phyloP scores from a whole-genome alignment of 768 basidiomycete species.

The Nidularia pulvinata region DNA sequence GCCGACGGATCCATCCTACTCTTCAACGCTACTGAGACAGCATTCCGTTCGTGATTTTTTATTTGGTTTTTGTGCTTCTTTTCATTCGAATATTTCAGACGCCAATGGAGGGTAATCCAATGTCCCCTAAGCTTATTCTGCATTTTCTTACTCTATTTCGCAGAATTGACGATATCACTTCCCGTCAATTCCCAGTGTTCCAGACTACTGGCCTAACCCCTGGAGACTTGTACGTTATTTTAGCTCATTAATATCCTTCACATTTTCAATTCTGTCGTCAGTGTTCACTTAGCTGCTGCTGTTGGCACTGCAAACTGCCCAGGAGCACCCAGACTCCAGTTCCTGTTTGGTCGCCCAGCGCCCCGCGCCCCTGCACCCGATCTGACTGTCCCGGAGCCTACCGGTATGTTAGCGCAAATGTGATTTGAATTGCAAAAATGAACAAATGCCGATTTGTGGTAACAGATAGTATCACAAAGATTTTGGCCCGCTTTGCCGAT shows the following conservation, averaged over 20 bases:
- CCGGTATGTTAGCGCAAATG: slow-evolving; percentile 2
- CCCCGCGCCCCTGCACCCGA: slow-evolving; percentile 15
- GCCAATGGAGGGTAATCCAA: slow-evolving; percentile 13
- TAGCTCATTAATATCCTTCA: neutral
- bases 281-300: slow-evolving; percentile 18
- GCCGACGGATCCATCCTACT: slow-evolving; percentile 25
- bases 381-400: slow-evolving; percentile 15
- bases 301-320: slow-evolving; percentile 30
- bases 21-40: slow-evolving; percentile 17
- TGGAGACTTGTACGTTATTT: slow-evolving; percentile 15
- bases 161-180: slow-evolving; percentile 13
- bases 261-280: neutral
- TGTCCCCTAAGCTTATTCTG: slow-evolving; percentile 10
- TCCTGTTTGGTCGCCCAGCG: slow-evolving; percentile 23
- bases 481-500: slow-evolving; percentile 20
- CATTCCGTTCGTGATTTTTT: slow-evolving; percentile 13
- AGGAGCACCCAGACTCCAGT: slow-evolving; percentile 27
- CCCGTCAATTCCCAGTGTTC: slow-evolving; percentile 12
- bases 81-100: slow-evolving; percentile 5
- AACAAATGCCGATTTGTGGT: neutral
- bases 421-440: neutral
- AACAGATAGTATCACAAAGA: slow-evolving; percentile 17
- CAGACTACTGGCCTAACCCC: slow-evolving; percentile 8
- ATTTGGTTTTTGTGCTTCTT: slow-evolving; percentile 8
- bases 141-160: too few relatives aligned